These are phyloP conservation scores for Populus hybrid DNA, from an alignment of 441 rosid genomes.

Conservation along the genomic window DNA sequence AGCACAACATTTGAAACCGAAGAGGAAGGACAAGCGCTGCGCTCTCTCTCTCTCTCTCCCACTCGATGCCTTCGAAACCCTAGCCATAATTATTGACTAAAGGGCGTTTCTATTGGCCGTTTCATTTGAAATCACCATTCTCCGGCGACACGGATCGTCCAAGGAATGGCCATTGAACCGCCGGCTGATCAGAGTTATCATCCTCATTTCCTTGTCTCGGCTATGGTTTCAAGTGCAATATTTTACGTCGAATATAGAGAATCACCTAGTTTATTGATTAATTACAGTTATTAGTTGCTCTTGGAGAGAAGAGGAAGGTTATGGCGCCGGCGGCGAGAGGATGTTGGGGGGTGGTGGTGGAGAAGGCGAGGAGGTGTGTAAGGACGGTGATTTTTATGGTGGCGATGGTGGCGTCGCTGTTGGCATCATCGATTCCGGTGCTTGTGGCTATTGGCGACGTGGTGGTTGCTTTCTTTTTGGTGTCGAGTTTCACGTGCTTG, in stretches of 20 bases:
- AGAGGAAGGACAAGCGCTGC: neutral
- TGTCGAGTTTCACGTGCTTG: conserved; percentile 71
- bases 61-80: conserved; percentile 20
- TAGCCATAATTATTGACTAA: conserved; percentile 4
- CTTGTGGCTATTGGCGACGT: conserved; percentile 75
- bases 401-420: conserved; percentile 87
- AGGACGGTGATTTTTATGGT: conserved; percentile 79
- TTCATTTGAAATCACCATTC: neutral
- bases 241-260: neutral
- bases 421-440: conserved; percentile 78
- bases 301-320: conserved; percentile 4
- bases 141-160: conserved; percentile 14
- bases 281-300: neutral
- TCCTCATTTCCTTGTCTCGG: conserved; percentile 3
- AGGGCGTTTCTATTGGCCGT: conserved; percentile 1
- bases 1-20: neutral
- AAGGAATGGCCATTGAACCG: conserved; percentile 27
- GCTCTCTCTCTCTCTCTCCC: neutral
- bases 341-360: conserved; percentile 47
- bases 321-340: conserved; percentile 47
- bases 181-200: conserved; percentile 16
- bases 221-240: conserved; percentile 31
- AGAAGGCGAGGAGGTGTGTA: conserved; percentile 59
- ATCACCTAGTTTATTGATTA: neutral
- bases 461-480: conserved; percentile 51